Base-by-base conservation (phyloP, 2,329 filamentous ascomycete genomes). In the Mycocentrospora acerina region DNA sequence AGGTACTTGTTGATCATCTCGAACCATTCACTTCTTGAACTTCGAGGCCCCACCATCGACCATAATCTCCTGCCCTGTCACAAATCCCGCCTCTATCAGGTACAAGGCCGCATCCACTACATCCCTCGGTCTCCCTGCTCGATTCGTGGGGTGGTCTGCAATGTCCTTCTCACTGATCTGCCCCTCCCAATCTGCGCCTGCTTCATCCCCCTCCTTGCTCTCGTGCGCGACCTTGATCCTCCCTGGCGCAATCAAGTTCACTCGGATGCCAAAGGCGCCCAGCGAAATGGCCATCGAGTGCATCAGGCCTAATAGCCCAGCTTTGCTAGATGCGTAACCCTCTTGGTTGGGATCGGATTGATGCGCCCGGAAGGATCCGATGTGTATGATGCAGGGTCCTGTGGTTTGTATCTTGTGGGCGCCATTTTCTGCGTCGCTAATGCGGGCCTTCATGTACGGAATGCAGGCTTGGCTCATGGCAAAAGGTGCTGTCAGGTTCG, bases 261-360 rank as follows among this genome's bases (percentile, higher is more conserved):
- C 71, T 2, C 73, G 62, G 25, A 79, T 69, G 2, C 70, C 67
- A 19, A 70, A 58, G 17, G 60, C 56, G 4, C 67, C 68, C 22
- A 78, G 55, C 33, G 68, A 72, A 24, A 75, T 71, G 10, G 73
- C 69, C 71, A 78, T 70, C 18, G 69, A 70, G 46, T 77, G 75
- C 57, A 72, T 74, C 41, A 79, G 46, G 0, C 76, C 75, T 9
- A 78, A 54, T 32, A 78, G 57, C 0, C 75, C 76, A 3, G 75
- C 71, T 57, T 79, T 79, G 9, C 71, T 75, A 1, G 74, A 66
- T 13, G 73, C 74, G 52, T 77, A 76, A 3, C 71, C 72, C 45
- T 75, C 72, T 46, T 74, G 71, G 48, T 75, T 74, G 4, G 69
- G 66, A 47, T 76, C 72, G 19, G 62, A 69, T 43, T 71, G 68